These are phyloP conservation scores for Apiospora rasikravindrae DNA, from an alignment of 2,329 filamentous ascomycete genomes.

Conservation along the genomic window DNA sequence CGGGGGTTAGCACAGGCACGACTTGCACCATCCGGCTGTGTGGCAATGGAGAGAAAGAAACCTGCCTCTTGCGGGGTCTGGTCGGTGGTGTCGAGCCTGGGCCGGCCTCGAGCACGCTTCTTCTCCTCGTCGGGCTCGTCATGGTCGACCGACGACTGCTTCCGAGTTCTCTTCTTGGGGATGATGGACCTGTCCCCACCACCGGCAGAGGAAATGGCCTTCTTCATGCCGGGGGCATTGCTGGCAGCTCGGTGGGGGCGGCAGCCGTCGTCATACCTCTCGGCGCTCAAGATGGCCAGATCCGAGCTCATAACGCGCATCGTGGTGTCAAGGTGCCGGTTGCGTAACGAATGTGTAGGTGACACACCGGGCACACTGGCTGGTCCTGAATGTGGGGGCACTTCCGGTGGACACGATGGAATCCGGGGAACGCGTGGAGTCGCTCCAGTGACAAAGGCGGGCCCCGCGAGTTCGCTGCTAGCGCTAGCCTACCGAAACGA, in stretches of 20 bases:
- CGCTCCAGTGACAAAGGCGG: background rate
- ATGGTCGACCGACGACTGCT: conserved; percentile 35
- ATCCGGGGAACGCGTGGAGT: background rate
- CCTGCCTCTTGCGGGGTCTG: conserved; percentile 79
- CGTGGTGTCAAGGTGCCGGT: background rate
- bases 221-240: conserved; percentile 26
- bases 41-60: conserved; percentile 33
- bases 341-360: background rate
- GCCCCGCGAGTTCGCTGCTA: background rate
- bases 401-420: conserved; percentile 5
- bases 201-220: conserved; percentile 27
- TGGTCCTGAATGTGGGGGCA: background rate
- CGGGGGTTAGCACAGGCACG: conserved; percentile 2
- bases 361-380: conserved; percentile 1
- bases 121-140: conserved; percentile 52
- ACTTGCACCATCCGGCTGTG: background rate
- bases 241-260: conserved; percentile 27
- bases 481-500: background rate
- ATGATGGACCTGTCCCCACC: conserved; percentile 24
- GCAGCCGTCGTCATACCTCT: conserved; percentile 48
- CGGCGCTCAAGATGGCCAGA: conserved; percentile 50
- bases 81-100: conserved; percentile 76
- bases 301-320: conserved; percentile 8
- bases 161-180: conserved; percentile 41
- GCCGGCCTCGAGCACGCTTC: conserved; percentile 73